Percentiles rank a stretch among this genome's conserved stretches.
Evolutionary conservation across 306 rosid genomes (phyloP).

Genomic region (Alnus rubra): DNA sequence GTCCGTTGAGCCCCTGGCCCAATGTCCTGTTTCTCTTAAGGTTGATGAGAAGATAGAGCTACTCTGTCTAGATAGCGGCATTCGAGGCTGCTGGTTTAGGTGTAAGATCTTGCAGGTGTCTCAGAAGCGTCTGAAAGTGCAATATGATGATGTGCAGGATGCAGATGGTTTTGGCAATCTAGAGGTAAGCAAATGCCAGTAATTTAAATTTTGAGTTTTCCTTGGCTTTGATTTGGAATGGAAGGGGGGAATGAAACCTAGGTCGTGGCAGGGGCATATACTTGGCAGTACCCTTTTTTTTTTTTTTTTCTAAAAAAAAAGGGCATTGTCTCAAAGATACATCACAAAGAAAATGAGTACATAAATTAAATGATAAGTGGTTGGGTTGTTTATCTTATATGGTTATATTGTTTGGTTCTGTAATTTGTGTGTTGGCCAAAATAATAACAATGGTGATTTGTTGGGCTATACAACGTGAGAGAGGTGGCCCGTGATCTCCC

Average conservation of each 20-base stretch:
- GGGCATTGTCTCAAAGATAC: conserved; percentile 1
- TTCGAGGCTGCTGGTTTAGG: conserved; percentile 90
- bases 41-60: conserved; percentile 61
- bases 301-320: neutral
- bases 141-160: conserved; percentile 58
- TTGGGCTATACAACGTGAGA: neutral
- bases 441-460: conserved; percentile 10
- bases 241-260: neutral
- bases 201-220: conserved; percentile 13
- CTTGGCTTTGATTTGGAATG: conserved; percentile 3
- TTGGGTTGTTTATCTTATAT: neutral
- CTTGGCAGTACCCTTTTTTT: neutral
- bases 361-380: neutral
- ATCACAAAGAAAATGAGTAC: conserved; percentile 1
- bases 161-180: conserved; percentile 51
- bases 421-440: neutral
- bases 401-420: neutral
- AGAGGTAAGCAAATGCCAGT: conserved; percentile 47
- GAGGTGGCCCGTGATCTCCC: neutral
- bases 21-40: conserved; percentile 36
- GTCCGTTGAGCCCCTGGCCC: conserved; percentile 39
- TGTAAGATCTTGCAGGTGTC: conserved; percentile 58
- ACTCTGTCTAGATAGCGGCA: conserved; percentile 85
- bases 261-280: conserved; percentile 1
- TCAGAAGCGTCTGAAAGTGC: conserved; percentile 62